phyloP scores from a whole-genome alignment of 257 asterid genomes.

The Coffea eugenioides region DNA sequence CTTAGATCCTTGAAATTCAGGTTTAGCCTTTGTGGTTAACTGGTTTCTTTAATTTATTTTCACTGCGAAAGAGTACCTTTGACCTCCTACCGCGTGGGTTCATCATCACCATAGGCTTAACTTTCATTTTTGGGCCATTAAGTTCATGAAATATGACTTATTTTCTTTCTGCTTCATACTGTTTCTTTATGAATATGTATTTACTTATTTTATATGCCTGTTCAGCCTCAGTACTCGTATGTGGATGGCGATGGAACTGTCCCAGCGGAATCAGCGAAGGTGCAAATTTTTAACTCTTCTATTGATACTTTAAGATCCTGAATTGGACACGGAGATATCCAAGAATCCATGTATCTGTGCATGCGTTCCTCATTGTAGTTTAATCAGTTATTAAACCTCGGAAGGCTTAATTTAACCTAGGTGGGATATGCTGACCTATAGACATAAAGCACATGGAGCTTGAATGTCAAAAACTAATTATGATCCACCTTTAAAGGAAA shows the following conservation, averaged over 20 bases:
- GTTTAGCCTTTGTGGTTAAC: background rate
- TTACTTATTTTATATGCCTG: background rate
- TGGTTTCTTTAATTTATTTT: background rate
- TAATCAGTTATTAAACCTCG: background rate
- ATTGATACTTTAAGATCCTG: constrained; percentile 1
- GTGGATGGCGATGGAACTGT: constrained; percentile 97
- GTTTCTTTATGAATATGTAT: background rate
- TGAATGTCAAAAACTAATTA: background rate
- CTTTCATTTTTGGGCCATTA: background rate
- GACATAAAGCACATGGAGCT: background rate
- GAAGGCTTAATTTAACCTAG: background rate
- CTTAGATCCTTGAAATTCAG: background rate
- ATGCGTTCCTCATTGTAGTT: background rate
- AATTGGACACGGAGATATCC: background rate
- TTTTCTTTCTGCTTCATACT: background rate
- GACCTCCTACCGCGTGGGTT: background rate
- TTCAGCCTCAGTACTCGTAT: constrained; percentile 72
- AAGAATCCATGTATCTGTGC: background rate
- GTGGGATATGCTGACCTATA: no score
- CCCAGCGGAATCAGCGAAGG: constrained; percentile 88
- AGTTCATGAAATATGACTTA: background rate
- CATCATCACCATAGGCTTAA: background rate
- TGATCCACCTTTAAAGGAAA: background rate
- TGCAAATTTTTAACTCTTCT: constrained; percentile 12
- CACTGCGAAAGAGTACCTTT: background rate